These are phyloP conservation scores for Linum usitatissimum DNA, from an alignment of 345 rosid genomes.

Conservation along the genomic window DNA sequence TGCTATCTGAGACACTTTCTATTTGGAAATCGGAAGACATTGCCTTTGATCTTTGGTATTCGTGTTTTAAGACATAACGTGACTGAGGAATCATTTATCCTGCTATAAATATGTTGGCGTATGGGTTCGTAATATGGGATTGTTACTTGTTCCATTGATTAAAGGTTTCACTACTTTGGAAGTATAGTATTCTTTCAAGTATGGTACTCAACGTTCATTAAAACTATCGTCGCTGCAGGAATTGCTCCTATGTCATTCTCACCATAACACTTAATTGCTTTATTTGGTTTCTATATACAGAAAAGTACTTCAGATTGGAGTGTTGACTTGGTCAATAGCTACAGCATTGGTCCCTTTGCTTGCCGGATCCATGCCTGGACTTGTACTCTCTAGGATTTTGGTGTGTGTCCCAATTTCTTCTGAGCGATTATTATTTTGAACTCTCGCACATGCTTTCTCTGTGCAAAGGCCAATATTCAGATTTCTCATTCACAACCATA, in stretches of 20 bases:
- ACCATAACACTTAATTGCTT: neutral
- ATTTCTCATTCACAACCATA: neutral
- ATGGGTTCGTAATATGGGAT: no score
- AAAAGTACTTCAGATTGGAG: conserved; percentile 75
- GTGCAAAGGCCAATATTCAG: neutral
- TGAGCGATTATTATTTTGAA: neutral
- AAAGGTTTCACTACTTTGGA: no score
- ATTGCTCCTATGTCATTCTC: neutral
- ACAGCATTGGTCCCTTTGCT: conserved; percentile 72
- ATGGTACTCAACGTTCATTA: neutral
- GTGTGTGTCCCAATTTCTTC: conserved; percentile 29
- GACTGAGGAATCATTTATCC: neutral
- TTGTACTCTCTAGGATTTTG: conserved; percentile 66
- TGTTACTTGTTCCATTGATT: no score
- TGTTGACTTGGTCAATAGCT: conserved; percentile 75
- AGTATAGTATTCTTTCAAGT: neutral
- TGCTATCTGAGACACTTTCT: no score
- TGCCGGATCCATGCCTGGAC: conserved; percentile 91
- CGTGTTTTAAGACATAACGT: neutral
- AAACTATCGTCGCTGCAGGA: neutral
- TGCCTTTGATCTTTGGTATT: neutral
- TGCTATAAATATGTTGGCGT: neutral
- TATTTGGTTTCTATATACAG: conserved; percentile 31
- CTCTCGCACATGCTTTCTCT: neutral
- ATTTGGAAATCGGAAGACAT: no score